Base-by-base conservation (phyloP, 1,284 basidiomycete species). In the Naganishia sp. region DNA sequence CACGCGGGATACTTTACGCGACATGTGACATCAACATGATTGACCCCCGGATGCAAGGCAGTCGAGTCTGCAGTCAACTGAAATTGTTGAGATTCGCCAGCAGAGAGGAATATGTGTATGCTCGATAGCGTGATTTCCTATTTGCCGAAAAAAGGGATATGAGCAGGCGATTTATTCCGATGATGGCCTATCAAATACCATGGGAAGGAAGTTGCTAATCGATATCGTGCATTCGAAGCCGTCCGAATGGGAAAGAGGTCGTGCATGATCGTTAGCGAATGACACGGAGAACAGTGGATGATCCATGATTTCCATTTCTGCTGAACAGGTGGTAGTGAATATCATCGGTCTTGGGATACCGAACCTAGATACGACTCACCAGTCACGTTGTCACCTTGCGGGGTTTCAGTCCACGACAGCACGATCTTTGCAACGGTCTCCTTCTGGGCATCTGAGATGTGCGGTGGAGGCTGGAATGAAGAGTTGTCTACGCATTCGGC, bases 231-330 rank as follows among this genome's bases (percentile, higher is more conserved):
- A 57, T 3, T 57, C 36, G 0, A 69, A 75, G 16, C 70, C 64
- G 50, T 75, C 75, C 13, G 71, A 72, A 6, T 72, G 67, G 6
- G 65, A 59, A 2, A 67, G 69, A 1, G 70, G 53, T 3, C 36
- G 21, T 1, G 76, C 72, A 3, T 67, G 43, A 36, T 72, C 67
- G 45, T 66, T 61, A 15, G 46, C 60, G 16, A 75, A 31, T 18
- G 67, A 50, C 11, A 78, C 43, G 0, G 49, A 52, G 59, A 78
- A 77, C 2, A 75, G 72, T 18, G 70, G 70, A 64, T 78, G 77
- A 3, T 68, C 72, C 10, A 57, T 36, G 21, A 67, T 63, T 42
- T 67, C 61, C 31, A 67, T 44, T 7, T 63, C 65, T 66, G 43
- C 9, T 39, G n/a, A 39, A 7, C 5, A 2, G 18, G 13, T 9